Evolutionary conservation across 2,329 filamentous ascomycete genomes (phyloP).

Genomic region (Clarireedia sp.): DNA sequence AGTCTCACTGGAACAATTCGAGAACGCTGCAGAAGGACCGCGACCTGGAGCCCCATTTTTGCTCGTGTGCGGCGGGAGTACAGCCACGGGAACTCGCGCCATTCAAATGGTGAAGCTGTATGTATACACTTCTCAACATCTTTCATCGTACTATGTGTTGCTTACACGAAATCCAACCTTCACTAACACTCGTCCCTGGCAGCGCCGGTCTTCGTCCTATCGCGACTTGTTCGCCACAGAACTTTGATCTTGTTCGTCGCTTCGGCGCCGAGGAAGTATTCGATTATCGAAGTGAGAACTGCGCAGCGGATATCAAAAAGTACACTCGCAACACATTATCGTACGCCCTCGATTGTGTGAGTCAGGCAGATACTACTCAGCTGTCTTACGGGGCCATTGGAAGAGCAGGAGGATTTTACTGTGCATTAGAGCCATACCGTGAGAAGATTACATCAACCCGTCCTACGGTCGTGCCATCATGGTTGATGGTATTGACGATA

Average conservation of each 20-base stretch:
- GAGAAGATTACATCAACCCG: not conserved
- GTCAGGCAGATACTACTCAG: slow-evolving; percentile 25
- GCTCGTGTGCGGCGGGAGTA: not conserved
- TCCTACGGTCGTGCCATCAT: slow-evolving; percentile 22
- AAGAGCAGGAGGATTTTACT: slow-evolving; percentile 26
- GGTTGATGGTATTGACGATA: slow-evolving; percentile 25
- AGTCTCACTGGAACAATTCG: not conserved
- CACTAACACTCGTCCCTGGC: too few species aligned
- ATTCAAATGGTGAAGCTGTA: not conserved
- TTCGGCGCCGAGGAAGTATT: slow-evolving; percentile 36
- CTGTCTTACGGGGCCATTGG: slow-evolving; percentile 34
- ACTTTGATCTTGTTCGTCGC: slow-evolving; percentile 31
- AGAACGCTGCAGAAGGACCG: too few species aligned
- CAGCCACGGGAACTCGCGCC: not conserved
- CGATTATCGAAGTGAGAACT: slow-evolving; percentile 32
- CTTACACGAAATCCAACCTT: too few species aligned
- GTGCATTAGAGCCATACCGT: slow-evolving; percentile 11
- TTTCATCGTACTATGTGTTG: too few species aligned
- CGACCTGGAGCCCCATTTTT: not conserved
- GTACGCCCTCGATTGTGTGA: slow-evolving; percentile 34
- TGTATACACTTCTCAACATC: not conserved
- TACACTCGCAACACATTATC: slow-evolving; percentile 33
- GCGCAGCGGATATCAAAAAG: slow-evolving; percentile 29
- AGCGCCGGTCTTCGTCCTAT: slow-evolving; percentile 17
- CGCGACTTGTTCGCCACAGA: slow-evolving; percentile 31